Percentiles rank a stretch among this genome's conserved stretches.
These are phyloP conservation scores for Ustanciosporium gigantosporum DNA, from an alignment of 1,284 basidiomycete genomes.

Conservation along the genomic window DNA sequence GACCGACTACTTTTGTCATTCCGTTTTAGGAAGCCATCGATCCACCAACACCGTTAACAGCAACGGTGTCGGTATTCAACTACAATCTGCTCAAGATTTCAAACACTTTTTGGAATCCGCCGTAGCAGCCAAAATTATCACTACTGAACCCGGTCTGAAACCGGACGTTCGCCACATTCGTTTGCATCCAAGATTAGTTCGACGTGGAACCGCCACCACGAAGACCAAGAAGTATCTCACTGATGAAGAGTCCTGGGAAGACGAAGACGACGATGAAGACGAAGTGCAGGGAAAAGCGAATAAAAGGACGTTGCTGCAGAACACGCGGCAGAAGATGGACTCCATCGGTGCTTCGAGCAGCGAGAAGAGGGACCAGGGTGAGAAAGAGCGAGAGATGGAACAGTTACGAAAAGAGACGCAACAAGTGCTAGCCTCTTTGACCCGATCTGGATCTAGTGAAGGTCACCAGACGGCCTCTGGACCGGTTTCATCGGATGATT, in stretches of 20 bases:
- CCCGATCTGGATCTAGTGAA: constrained; percentile 13
- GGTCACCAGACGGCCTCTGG: constrained; percentile 11
- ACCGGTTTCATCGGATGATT: constrained; percentile 13
- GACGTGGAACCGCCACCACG: constrained; percentile 1
- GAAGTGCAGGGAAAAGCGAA: neutral
- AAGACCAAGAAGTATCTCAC: constrained; percentile 5
- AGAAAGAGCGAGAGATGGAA: constrained; percentile 2
- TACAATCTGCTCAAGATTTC: constrained; percentile 23
- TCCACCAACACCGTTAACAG: constrained; percentile 9
- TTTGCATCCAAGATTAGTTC: constrained; percentile 18
- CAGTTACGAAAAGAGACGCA: constrained; percentile 13
- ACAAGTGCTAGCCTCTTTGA: constrained; percentile 16
- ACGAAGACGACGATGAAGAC: constrained; percentile 7
- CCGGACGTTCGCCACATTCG: constrained; percentile 26
- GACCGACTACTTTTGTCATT: constrained; percentile 40
- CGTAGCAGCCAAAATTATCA: constrained; percentile 32
- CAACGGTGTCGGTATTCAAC: constrained; percentile 1
- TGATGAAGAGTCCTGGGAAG: constrained; percentile 9
- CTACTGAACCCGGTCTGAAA: constrained; percentile 36
- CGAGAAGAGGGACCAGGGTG: neutral
- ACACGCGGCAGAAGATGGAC: no score
- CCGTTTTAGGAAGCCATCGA: constrained; percentile 14
- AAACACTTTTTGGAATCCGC: constrained; percentile 27
- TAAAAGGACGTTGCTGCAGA: no score
- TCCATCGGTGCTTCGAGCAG: neutral